Percentiles rank a stretch among this genome's conserved stretches.
phyloP scores from a whole-genome alignment of 2,329 filamentous ascomycete species.

The Paecilomyces variotii region DNA sequence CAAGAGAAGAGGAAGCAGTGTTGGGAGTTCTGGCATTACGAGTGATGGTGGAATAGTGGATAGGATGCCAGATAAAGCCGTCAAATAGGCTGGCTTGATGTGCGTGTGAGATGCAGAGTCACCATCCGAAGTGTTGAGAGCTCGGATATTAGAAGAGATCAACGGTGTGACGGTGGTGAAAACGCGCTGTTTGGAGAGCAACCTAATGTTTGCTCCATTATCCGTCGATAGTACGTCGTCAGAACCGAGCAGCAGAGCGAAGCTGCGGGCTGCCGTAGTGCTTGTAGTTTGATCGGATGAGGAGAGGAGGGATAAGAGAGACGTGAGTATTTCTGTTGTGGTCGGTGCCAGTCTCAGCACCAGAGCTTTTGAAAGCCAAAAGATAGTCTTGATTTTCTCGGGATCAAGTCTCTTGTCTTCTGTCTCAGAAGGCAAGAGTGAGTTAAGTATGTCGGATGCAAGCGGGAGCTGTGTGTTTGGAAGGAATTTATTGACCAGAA shows the following conservation, averaged over 20 bases:
- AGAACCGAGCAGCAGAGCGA: conserved; percentile 51
- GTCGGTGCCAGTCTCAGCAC: conserved; percentile 45
- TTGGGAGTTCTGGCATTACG: conserved; percentile 50
- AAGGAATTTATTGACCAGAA: conserved; percentile 36
- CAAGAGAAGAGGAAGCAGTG: conserved; percentile 52
- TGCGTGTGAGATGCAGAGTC: conserved; percentile 22
- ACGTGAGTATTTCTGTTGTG: conserved; percentile 44
- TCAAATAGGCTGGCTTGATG: conserved; percentile 53
- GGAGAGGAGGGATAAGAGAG: conserved; percentile 39
- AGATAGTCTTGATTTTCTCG: conserved; percentile 46
- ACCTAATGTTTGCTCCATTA: conserved; percentile 55
- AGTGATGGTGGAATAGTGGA: conserved; percentile 52
- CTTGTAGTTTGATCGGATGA: conserved; percentile 41
- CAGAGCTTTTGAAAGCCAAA: conserved; percentile 55
- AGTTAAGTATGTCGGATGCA: conserved; percentile 24
- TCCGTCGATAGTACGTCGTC: conserved; percentile 53
- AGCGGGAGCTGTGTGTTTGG: conserved; percentile 23
- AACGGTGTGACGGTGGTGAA: conserved; percentile 53
- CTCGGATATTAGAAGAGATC: conserved; percentile 46
- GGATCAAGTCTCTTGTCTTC: conserved; percentile 20
- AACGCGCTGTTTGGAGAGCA: conserved; percentile 56
- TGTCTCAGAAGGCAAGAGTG: conserved; percentile 17
- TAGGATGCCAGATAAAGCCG: conserved; percentile 55
- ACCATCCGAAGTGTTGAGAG: conserved; percentile 24
- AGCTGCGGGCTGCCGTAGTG: conserved; percentile 47